Conservation (phyloP, 1,139 yeast species). For the Wickerhamomyces sp. region DNA sequence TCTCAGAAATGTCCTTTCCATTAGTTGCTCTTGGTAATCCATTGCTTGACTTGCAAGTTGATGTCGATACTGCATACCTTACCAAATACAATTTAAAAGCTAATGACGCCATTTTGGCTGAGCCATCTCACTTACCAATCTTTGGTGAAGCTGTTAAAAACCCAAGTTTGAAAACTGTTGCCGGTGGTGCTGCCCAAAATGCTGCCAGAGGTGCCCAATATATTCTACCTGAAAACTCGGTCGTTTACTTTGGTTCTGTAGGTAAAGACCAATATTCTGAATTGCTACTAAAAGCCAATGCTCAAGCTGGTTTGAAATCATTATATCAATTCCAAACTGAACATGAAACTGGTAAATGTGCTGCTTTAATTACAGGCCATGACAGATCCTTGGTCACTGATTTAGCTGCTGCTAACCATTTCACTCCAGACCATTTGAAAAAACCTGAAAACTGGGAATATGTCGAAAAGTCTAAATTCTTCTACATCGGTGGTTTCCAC, state of each 20-base stretch:
- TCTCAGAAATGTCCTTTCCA: constrained; percentile 42
- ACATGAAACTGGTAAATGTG: constrained; percentile 94
- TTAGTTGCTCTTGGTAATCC: constrained; percentile 77
- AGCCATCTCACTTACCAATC: constrained; percentile 82
- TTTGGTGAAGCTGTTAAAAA: constrained; percentile 68
- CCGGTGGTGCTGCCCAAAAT: constrained; percentile 99
- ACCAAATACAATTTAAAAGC: constrained; percentile 80
- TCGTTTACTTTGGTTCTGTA: constrained; percentile 93
- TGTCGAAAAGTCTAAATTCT: constrained; percentile 77
- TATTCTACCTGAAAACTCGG: constrained; percentile 75
- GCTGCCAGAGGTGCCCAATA: constrained; percentile 99
- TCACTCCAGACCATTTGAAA: constrained; percentile 83
- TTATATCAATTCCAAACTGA: constrained; percentile 75
- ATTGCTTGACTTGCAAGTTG: constrained; percentile 82
- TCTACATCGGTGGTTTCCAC: constrained; percentile 97
- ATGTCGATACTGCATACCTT: constrained; percentile 64
- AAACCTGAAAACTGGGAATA: constrained; percentile 86
- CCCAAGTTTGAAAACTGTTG: constrained; percentile 66
- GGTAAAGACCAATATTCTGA: constrained; percentile 90
- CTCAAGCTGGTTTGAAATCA: constrained; percentile 82
- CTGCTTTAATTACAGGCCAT: constrained; percentile 85
- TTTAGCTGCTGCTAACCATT: constrained; percentile 96
- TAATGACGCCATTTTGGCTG: constrained; percentile 92
- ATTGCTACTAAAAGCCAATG: constrained; percentile 76
- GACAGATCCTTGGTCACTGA: constrained; percentile 94